A percentile compares a stretch with the other conserved stretches of the same genome.
Conservation (phyloP, 2,329 filamentous ascomycete species). For the Calonectria pseudoreteaudii region DNA sequence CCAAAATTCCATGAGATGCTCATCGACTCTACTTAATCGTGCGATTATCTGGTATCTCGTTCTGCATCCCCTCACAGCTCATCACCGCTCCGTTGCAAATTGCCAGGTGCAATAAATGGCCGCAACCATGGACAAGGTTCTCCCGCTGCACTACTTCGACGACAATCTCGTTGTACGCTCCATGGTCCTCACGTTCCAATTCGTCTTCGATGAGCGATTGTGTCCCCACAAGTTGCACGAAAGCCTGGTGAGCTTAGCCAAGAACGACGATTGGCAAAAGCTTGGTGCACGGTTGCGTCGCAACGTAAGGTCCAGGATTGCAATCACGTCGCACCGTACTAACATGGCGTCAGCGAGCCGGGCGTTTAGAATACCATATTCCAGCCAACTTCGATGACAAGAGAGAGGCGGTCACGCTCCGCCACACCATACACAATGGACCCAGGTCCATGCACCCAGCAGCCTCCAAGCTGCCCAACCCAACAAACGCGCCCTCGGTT, state of each 20-base stretch:
- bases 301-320: not conserved
- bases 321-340: not conserved
- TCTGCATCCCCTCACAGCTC: not conserved
- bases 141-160: constrained; percentile 1
- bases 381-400: not conserved
- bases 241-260: not conserved
- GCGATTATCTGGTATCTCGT: not conserved
- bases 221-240: constrained; percentile 8
- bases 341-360: not conserved
- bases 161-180: not conserved
- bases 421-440: not conserved
- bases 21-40: not conserved
- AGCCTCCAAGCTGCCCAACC: not conserved
- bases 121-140: not conserved
- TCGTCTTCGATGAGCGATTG: not conserved
- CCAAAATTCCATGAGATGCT: not conserved
- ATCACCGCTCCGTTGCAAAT: not conserved
- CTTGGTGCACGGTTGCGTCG: constrained; percentile 3
- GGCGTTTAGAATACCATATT: not conserved
- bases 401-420: not conserved
- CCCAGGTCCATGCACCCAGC: not conserved
- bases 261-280: constrained; percentile 2
- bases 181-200: constrained; percentile 2
- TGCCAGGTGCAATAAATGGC: not conserved
- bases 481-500: not conserved